phyloP scores from a whole-genome alignment of 257 asterid species.

The Nyctanthes arbortristis region DNA sequence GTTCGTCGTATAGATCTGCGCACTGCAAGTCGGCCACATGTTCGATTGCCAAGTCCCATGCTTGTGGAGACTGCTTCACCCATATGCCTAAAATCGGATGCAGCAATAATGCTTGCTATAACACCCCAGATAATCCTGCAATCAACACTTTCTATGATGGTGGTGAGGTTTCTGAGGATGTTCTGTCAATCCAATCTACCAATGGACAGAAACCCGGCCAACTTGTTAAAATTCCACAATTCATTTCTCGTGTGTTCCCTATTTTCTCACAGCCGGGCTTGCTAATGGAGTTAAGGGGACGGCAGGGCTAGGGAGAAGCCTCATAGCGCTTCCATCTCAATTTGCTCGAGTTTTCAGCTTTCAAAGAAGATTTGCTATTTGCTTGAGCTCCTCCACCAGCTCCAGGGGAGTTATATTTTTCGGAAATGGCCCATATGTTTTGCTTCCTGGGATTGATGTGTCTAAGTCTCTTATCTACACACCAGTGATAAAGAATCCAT shows the following conservation, averaged over 20 bases:
- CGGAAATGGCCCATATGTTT: conserved; percentile 41
- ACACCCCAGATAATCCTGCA: conserved; percentile 28
- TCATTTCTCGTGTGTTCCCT: conserved; percentile 34
- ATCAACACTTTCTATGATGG: not conserved
- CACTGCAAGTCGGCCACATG: conserved; percentile 48
- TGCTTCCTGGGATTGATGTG: conserved; percentile 32
- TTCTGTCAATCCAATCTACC: conserved; percentile 35
- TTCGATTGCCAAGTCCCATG: conserved; percentile 27
- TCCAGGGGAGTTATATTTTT: conserved; percentile 40
- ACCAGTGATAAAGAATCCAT: conserved; percentile 35
- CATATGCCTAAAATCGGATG: conserved; percentile 47
- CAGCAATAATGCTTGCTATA: conserved; percentile 45
- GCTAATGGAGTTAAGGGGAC: conserved; percentile 42
- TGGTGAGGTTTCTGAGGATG: conserved; percentile 47
- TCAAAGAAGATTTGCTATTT: conserved; percentile 42
- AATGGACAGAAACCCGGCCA: conserved; percentile 43
- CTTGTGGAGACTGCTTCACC: conserved; percentile 37
- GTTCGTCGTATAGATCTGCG: conserved; percentile 46
- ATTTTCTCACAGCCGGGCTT: conserved; percentile 31
- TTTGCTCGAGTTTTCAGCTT: conserved; percentile 36
- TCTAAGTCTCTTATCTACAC: conserved; percentile 38
- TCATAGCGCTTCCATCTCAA: conserved; percentile 38
- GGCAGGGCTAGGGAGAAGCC: conserved; percentile 49
- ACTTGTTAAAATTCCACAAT: conserved; percentile 16
- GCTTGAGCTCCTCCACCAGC: conserved; percentile 36